These are phyloP conservation scores for Artemisia tridentata DNA, from an alignment of 129 eudicot species.

Conservation along the genomic window DNA sequence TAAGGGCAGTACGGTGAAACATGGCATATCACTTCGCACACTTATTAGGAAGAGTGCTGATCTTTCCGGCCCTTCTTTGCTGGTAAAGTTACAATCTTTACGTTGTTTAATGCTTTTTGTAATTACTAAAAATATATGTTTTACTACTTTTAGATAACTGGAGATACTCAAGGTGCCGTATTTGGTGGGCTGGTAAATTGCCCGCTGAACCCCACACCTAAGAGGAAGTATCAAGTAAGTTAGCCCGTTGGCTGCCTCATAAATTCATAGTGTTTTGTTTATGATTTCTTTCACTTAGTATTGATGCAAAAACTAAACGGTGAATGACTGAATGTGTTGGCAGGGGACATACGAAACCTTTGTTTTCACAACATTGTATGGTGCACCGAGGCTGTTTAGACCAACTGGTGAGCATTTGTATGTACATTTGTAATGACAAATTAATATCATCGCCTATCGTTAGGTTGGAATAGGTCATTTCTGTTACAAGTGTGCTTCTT, in stretches of 20 bases:
- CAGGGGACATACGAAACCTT: slow-evolving; percentile 90
- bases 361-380: slow-evolving; percentile 85
- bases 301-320: slow-evolving; percentile 17
- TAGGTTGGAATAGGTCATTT: too few species aligned
- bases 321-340: background rate
- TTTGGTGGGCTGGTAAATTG: slow-evolving; percentile 93
- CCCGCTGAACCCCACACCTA: slow-evolving; percentile 76
- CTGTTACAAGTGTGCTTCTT: background rate
- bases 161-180: slow-evolving; percentile 87
- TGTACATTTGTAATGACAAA: background rate
- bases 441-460: too few species aligned
- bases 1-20: slow-evolving; percentile 95
- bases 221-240: slow-evolving; percentile 93
- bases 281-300: background rate
- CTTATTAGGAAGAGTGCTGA: slow-evolving; percentile 79
- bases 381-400: slow-evolving; percentile 92
- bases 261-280: background rate
- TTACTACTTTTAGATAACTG: slow-evolving; percentile 53
- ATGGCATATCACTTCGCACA: slow-evolving; percentile 93
- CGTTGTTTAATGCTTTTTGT: background rate
- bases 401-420: slow-evolving; percentile 64
- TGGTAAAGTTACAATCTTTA: slow-evolving; percentile 50
- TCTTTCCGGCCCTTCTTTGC: slow-evolving; percentile 82
- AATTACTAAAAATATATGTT: background rate
- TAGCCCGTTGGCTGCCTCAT: background rate